Evolutionary conservation across 208 protist species (phyloP).

Genomic region (Crithidia expoeki): DNA sequence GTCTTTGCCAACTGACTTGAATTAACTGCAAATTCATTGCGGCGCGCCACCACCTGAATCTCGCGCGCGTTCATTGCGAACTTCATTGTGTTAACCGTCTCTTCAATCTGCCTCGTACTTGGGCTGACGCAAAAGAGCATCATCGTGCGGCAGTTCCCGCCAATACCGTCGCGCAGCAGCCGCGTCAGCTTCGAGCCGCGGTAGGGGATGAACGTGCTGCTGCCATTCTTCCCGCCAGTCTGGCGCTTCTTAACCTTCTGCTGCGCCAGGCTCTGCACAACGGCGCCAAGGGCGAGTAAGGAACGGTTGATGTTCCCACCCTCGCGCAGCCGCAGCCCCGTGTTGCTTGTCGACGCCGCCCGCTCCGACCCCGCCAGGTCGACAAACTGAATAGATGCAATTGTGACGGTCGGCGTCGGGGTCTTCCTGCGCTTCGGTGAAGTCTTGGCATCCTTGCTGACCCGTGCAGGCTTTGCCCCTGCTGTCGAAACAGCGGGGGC

Average conservation of each 20-base stretch:
- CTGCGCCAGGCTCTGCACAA: constrained; percentile 88
- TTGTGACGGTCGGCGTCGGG: constrained; percentile 34
- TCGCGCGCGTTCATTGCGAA: constrained; percentile 88
- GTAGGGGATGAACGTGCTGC: constrained; percentile 73
- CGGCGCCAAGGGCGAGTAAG: constrained; percentile 91
- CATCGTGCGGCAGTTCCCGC: constrained; percentile 83
- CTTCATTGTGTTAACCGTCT: constrained; percentile 84
- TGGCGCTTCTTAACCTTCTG: constrained; percentile 31
- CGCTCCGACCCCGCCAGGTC: constrained; percentile 92
- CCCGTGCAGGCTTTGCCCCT: not conserved
- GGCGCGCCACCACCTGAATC: constrained; percentile 65
- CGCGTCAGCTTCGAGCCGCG: constrained; percentile 86
- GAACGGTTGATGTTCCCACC: constrained; percentile 96
- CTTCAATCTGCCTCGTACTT: constrained; percentile 62
- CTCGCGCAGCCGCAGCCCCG: constrained; percentile 84
- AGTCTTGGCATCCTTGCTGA: not conserved
- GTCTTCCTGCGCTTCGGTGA: not conserved
- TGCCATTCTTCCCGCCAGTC: constrained; percentile 21
- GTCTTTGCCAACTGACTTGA: constrained; percentile 59
- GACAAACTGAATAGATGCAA: constrained; percentile 82
- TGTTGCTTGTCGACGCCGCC: constrained; percentile 81
- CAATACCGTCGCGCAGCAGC: constrained; percentile 72
- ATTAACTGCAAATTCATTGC: constrained; percentile 73
- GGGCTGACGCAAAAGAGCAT: constrained; percentile 86
- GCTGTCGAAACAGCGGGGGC: not conserved